Percentiles rank a stretch among this genome's conserved stretches.
Conservation (phyloP, 306 rosid species). For the Ammopiptanthus mongolicus region DNA sequence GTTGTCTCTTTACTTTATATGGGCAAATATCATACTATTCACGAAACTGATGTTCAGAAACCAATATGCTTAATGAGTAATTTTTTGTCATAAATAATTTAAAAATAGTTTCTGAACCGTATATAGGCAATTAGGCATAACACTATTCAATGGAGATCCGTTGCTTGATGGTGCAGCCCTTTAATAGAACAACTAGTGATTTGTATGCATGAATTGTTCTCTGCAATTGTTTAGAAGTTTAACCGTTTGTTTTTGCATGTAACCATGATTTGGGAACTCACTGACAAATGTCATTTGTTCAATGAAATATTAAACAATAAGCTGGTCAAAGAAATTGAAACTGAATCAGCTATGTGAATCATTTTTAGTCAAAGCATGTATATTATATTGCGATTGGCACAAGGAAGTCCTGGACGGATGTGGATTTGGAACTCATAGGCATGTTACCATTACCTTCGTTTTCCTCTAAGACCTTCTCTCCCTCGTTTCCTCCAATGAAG, state of each 20-base stretch:
- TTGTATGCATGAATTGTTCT: not conserved
- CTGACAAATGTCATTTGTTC: not conserved
- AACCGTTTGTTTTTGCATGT: not conserved
- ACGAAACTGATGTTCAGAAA: not conserved
- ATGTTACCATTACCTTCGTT: not conserved
- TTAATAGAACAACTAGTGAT: not conserved
- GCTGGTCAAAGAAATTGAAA: not conserved
- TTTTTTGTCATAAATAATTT: not conserved
- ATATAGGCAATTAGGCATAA: not conserved
- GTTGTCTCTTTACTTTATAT: not conserved
- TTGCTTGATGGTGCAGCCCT: not conserved
- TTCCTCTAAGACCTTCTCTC: no score
- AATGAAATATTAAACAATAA: not conserved
- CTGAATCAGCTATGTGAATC: conserved; percentile 1
- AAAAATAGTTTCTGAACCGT: not conserved
- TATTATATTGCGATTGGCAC: not conserved
- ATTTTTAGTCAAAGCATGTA: not conserved
- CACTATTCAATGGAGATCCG: not conserved
- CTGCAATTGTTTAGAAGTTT: not conserved
- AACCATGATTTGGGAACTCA: not conserved
- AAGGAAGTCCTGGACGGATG: not conserved
- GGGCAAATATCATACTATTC: not conserved
- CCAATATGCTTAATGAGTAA: not conserved
- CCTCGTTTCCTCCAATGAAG: not conserved
- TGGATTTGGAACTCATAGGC: not conserved